Base-by-base conservation (phyloP, 352 stramenopile genomes). In the Globisporangium mamillatum region DNA sequence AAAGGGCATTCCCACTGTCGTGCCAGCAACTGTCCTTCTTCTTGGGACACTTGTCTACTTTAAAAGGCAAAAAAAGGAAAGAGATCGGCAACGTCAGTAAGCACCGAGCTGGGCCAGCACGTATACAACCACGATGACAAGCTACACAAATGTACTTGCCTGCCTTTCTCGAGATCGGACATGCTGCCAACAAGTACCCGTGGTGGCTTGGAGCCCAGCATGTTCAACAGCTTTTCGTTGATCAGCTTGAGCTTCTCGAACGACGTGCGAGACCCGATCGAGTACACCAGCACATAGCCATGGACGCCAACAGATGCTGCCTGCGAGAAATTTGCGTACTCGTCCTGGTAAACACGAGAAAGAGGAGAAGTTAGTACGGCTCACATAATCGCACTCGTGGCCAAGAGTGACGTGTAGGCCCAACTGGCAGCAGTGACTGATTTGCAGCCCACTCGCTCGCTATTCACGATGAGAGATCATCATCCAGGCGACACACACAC, bases 301-400 rank as follows among this genome's bases (percentile, higher is more conserved):
- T 99, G 94, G 24, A 98, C 94, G 27, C 96, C 96, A 24, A 99
- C 89, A 22, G 92, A 98, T 52, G 96, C 96, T 27, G 97, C 97
- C 61, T 97, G 88, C n/a, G 94, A 98, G 61, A 99, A 94, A 69
- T 97, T 94, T 44, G 94, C 98, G 77, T 98, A 98, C 73, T 98
- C 96, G 76, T 99, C 96, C 91, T 94, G 34, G 41, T 7, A 57
- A 46, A 32, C 34, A 64, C n/a, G 25, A 12, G 14, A 55, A 34
- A n/a, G 38, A 44, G n/a, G 55, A 10, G 4, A 58, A 6, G 53
- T 59, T 59, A 59, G 25, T 38, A 10, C 14, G 2, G 25, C 10
- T 22, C 5, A 10, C 14, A 9, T 25, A n/a, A 22, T 36, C 27
- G 12, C 20, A 16, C 6, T 38, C 14, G 6, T 24, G 38, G 25